A percentile compares a stretch with the other conserved stretches of the same genome.
These are phyloP conservation scores for Debaryomyces psychrophilus DNA, from an alignment of 1,139 yeast genomes.

Conservation along the genomic window DNA sequence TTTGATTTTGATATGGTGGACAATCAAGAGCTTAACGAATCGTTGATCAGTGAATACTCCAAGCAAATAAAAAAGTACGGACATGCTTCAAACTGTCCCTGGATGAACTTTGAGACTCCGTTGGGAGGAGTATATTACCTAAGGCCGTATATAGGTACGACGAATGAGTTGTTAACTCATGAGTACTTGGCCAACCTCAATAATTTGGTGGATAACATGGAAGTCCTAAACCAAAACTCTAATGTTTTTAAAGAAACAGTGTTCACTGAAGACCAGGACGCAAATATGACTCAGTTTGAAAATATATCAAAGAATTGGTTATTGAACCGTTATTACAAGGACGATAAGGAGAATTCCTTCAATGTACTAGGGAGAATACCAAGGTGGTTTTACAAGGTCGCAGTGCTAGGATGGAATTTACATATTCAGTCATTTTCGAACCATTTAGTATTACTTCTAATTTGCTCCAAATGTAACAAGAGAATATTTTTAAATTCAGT, in stretches of 20 bases:
- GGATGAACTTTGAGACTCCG: slow-evolving; percentile 44
- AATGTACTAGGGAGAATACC: slow-evolving; percentile 28
- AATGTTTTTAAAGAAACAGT: slow-evolving; percentile 17
- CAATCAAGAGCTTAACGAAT: slow-evolving; percentile 26
- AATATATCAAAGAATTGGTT: slow-evolving; percentile 36
- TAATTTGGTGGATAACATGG: slow-evolving; percentile 32
- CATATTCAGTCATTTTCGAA: slow-evolving; percentile 34
- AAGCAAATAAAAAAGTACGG: slow-evolving; percentile 28
- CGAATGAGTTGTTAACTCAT: slow-evolving; percentile 31
- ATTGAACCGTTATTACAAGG: slow-evolving; percentile 29
- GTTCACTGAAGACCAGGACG: slow-evolving; percentile 11
- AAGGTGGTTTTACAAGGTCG: slow-evolving; percentile 36
- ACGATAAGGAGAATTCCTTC: slow-evolving; percentile 40
- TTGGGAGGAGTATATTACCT: slow-evolving; percentile 38
- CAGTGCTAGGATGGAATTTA: slow-evolving; percentile 43
- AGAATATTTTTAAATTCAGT: slow-evolving; percentile 32
- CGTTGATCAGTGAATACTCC: slow-evolving; percentile 29
- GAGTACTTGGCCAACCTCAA: slow-evolving; percentile 34
- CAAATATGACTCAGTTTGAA: slow-evolving; percentile 20
- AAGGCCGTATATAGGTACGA: slow-evolving; percentile 36
- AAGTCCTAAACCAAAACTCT: slow-evolving; percentile 21
- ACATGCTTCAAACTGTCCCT: slow-evolving; percentile 38
- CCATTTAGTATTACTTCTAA: slow-evolving; percentile 33
- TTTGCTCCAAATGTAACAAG: slow-evolving; percentile 42
- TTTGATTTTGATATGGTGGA: slow-evolving; percentile 27